Percentiles rank a stretch among this genome's conserved stretches.
Evolutionary conservation across 1,284 basidiomycete species (phyloP).

Genomic region (Termitomyces sp.): DNA sequence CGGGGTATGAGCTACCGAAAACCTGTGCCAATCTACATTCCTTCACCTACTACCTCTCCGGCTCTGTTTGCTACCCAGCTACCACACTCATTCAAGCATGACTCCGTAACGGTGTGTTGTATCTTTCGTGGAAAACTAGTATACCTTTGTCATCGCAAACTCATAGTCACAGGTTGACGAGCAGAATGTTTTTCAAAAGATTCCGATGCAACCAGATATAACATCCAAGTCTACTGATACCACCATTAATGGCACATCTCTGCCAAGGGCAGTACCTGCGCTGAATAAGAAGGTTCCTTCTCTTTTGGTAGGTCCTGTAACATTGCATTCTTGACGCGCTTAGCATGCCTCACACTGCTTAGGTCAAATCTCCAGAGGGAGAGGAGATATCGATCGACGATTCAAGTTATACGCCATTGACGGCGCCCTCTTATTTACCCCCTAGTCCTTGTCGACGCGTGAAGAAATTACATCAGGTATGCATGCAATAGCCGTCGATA

Average conservation of each 20-base stretch:
- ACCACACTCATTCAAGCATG: conserved; percentile 10
- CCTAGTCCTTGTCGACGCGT: conserved; percentile 7
- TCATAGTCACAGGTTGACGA: conserved; percentile 48
- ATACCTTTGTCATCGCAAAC: background rate
- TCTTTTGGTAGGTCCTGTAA: conserved; percentile 3
- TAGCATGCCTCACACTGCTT: background rate
- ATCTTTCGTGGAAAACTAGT: background rate
- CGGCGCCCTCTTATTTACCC: conserved; percentile 6
- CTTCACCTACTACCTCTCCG: conserved; percentile 52
- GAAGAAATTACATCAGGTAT: conserved; percentile 30
- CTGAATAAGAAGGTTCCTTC: conserved; percentile 3
- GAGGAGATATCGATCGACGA: conserved; percentile 6
- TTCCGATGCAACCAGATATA: conserved; percentile 20
- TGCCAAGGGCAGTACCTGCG: background rate
- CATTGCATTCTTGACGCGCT: background rate
- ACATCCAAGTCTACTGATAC: conserved; percentile 6
- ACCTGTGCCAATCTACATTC: conserved; percentile 58
- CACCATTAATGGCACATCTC: background rate
- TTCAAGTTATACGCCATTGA: conserved; percentile 4
- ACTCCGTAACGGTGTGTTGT: background rate
- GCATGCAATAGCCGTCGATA: conserved; percentile 11
- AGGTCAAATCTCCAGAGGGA: conserved; percentile 15
- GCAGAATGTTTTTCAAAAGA: conserved; percentile 39
- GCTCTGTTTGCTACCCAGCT: conserved; percentile 26
- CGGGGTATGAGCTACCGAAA: conserved; percentile 58